phyloP scores from a whole-genome alignment of 305 asterid genomes.

The Solanum hybrid region DNA sequence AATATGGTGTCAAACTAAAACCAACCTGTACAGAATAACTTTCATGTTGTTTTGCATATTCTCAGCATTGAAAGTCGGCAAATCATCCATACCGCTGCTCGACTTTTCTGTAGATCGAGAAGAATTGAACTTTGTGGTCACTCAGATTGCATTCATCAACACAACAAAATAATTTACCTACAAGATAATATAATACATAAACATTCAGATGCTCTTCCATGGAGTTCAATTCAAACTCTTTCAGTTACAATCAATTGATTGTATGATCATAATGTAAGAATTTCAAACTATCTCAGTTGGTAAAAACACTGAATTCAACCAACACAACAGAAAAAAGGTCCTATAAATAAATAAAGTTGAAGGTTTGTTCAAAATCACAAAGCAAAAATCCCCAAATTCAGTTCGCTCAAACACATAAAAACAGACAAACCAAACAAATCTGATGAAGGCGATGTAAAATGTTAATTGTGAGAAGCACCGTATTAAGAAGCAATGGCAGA shows the following conservation, averaged over 20 bases:
- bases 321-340: neutral
- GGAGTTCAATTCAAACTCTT: neutral
- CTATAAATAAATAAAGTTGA: neutral
- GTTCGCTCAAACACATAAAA: neutral
- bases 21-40: constrained; percentile 51
- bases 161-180: neutral
- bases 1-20: neutral
- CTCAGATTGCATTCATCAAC: neutral
- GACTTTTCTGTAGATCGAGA: constrained; percentile 27
- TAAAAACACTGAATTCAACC: neutral
- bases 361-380: neutral
- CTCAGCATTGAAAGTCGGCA: constrained; percentile 54
- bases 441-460: neutral
- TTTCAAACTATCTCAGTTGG: neutral
- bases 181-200: neutral
- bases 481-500: neutral
- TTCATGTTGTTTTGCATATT: constrained; percentile 60
- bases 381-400: neutral
- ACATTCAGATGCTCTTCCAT: neutral
- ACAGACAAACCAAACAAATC: neutral
- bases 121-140: neutral
- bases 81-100: constrained; percentile 36
- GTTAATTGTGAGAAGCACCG: neutral
- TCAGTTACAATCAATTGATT: neutral
- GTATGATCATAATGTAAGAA: neutral